phyloP scores from a whole-genome alignment of 2,329 filamentous ascomycete species.

The Colletotrichum trifolii region DNA sequence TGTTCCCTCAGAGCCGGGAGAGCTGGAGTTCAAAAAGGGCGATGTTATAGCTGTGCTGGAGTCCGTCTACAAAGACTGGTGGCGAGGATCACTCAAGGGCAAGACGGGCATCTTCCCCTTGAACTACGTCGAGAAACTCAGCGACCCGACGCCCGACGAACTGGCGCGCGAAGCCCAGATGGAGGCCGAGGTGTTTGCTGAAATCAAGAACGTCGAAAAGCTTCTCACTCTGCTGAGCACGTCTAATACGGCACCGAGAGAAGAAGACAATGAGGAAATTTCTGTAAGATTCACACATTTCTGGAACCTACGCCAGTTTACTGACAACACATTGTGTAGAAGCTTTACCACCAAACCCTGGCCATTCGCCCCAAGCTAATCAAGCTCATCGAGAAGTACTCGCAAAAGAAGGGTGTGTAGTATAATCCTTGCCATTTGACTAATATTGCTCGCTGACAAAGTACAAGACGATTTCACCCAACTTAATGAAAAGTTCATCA shows the following conservation, averaged over 20 bases:
- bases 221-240: constrained; percentile 91
- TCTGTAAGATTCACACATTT: constrained; percentile 65
- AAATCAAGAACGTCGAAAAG: constrained; percentile 74
- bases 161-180: constrained; percentile 95
- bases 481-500: constrained; percentile 99
- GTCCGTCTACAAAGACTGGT: constrained; percentile 99
- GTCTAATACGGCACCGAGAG: constrained; percentile 80
- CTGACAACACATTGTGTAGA: constrained; percentile 51
- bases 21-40: constrained; percentile 95
- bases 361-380: constrained; percentile 97
- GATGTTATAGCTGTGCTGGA: constrained; percentile 97
- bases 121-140: constrained; percentile 98
- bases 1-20: constrained; percentile 90
- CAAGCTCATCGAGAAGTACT: constrained; percentile 98
- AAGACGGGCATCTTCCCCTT: constrained; percentile 98
- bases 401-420: constrained; percentile 89
- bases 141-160: constrained; percentile 94
- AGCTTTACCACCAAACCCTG: constrained; percentile 90
- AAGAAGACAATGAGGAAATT: constrained; percentile 97
- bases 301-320: neutral
- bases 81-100: constrained; percentile 93
- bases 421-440: constrained; percentile 35
- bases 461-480: constrained; percentile 92
- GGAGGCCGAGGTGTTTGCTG: constrained; percentile 78
- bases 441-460: neutral